phyloP scores from a whole-genome alignment of 1,284 basidiomycete species.

The Ustilago tritici region DNA sequence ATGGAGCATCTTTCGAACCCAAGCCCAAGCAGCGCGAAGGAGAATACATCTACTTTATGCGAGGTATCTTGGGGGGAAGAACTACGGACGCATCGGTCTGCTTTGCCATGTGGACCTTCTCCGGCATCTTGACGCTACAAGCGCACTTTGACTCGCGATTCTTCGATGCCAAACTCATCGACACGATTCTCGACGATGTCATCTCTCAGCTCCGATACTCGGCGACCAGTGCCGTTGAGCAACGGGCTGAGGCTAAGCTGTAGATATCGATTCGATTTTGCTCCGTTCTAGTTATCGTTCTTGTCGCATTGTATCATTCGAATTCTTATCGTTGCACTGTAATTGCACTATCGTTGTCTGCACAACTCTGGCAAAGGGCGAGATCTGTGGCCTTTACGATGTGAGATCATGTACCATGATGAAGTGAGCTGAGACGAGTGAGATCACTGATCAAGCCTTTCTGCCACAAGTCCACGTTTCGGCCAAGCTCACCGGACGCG shows the following conservation, averaged over 20 bases:
- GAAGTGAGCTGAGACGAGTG: too few species aligned
- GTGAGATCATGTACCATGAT: too few species aligned
- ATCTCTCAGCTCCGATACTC: constrained; percentile 15
- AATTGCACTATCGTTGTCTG: neutral
- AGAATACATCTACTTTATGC: constrained; percentile 15
- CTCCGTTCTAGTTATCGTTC: neutral
- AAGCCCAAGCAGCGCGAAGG: constrained; percentile 11
- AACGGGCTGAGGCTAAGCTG: constrained; percentile 24
- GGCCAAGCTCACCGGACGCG: too few species aligned
- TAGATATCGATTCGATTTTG: neutral
- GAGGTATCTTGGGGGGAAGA: constrained; percentile 13
- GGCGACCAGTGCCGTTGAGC: constrained; percentile 5
- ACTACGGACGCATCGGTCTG: constrained; percentile 36
- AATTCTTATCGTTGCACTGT: neutral
- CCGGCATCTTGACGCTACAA: constrained; percentile 20
- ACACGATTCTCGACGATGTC: constrained; percentile 28
- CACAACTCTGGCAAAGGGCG: neutral
- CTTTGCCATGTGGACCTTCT: constrained; percentile 26
- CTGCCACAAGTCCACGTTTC: too few species aligned
- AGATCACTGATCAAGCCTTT: too few species aligned
- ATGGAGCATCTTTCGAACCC: constrained; percentile 18
- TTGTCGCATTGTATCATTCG: neutral
- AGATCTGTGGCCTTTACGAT: too few species aligned
- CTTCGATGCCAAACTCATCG: constrained; percentile 33
- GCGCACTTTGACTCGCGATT: constrained; percentile 37